Percentiles rank a stretch among this genome's conserved stretches.
Conservation (phyloP, 306 rosid genomes). For the Glycine soja region DNA sequence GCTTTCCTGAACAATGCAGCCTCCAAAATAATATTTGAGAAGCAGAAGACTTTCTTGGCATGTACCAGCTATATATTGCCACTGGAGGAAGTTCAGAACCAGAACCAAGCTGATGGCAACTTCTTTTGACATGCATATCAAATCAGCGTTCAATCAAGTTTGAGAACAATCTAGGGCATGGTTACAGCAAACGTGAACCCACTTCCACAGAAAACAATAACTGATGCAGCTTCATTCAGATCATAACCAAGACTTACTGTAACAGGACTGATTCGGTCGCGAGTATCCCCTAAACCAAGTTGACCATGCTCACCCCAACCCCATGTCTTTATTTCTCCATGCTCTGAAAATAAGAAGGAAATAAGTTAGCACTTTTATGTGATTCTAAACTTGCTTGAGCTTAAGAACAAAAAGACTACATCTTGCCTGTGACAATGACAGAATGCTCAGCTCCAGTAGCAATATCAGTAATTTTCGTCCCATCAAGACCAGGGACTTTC, state of each 20-base stretch:
- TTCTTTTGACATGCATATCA: slow-evolving; percentile 5
- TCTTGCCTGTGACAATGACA: slow-evolving; percentile 72
- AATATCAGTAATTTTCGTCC: slow-evolving; percentile 55
- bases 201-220: slow-evolving; percentile 80
- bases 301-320: slow-evolving; percentile 99
- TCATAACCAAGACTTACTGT: slow-evolving; percentile 51
- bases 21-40: slow-evolving; percentile 9
- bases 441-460: slow-evolving; percentile 94
- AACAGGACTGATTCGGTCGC: slow-evolving; percentile 65
- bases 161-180: slow-evolving; percentile 40
- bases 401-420: background rate
- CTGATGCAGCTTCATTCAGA: slow-evolving; percentile 41
- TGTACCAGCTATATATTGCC: background rate
- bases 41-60: slow-evolving; percentile 17
- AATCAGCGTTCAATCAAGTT: slow-evolving; percentile 15
- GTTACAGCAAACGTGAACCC: slow-evolving; percentile 77
- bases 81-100: slow-evolving; percentile 16
- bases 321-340: slow-evolving; percentile 79
- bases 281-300: slow-evolving; percentile 84
- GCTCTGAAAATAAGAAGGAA: slow-evolving; percentile 48
- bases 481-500: slow-evolving; percentile 63
- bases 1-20: slow-evolving; percentile 16
- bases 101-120: slow-evolving; percentile 10
- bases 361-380: slow-evolving; percentile 28
- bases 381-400: background rate